phyloP scores from a whole-genome alignment of 2,329 filamentous ascomycete species.

The Leptographium galeiforme region DNA sequence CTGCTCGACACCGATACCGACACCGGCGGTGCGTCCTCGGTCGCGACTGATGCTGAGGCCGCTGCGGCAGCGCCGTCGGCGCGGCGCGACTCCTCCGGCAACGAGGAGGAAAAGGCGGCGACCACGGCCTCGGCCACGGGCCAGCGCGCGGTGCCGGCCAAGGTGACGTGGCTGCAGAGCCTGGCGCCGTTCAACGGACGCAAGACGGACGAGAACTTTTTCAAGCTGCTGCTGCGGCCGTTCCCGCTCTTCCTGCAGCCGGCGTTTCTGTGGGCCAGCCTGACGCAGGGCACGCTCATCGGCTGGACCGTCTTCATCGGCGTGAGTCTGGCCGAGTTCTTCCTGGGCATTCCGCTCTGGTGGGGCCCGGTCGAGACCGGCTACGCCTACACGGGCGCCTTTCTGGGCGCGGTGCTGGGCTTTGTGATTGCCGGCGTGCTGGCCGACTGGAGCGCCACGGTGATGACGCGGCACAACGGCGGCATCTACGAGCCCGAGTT shows the following conservation, averaged over 20 bases:
- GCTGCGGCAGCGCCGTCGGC: neutral
- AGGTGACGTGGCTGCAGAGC: slow-evolving; percentile 46
- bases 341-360: slow-evolving; percentile 67
- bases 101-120: slow-evolving; percentile 6
- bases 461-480: slow-evolving; percentile 59
- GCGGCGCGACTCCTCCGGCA: slow-evolving; percentile 5
- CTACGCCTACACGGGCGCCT: slow-evolving; percentile 77
- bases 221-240: slow-evolving; percentile 52
- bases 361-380: slow-evolving; percentile 72
- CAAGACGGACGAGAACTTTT: slow-evolving; percentile 65
- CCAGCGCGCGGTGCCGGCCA: slow-evolving; percentile 19
- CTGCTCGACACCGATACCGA: slow-evolving; percentile 27
- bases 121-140: neutral
- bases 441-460: slow-evolving; percentile 57
- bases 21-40: neutral
- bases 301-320: slow-evolving; percentile 94
- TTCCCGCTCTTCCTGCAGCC: slow-evolving; percentile 76
- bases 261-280: slow-evolving; percentile 63
- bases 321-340: slow-evolving; percentile 68
- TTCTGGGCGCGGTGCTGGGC: slow-evolving; percentile 68
- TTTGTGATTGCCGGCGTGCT: slow-evolving; percentile 63
- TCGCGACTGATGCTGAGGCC: neutral
- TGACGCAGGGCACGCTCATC: slow-evolving; percentile 82
- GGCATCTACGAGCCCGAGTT: slow-evolving; percentile 90
- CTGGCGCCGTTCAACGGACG: slow-evolving; percentile 66